phyloP scores from a whole-genome alignment of 305 asterid species.

The Fraxinus sp. region DNA sequence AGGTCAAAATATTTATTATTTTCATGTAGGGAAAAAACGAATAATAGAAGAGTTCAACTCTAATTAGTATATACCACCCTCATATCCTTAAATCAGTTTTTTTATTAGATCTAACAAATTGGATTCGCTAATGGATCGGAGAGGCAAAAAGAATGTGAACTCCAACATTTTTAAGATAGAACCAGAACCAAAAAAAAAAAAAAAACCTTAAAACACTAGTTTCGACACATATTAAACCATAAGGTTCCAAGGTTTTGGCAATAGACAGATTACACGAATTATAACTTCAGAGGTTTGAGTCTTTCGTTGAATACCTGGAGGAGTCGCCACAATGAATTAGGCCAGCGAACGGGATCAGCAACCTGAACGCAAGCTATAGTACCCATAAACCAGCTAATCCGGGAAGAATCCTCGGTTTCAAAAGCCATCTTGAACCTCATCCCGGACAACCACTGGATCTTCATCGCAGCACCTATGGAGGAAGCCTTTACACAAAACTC shows the following conservation, averaged over 20 bases:
- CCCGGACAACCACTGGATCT: constrained; percentile 73
- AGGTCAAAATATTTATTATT: constrained; percentile 1
- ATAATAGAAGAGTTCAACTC: background rate
- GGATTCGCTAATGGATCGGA: background rate
- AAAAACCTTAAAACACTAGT: background rate
- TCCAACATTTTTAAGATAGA: background rate
- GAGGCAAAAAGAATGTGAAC: background rate
- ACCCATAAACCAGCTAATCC: constrained; percentile 91
- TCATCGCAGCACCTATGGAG: constrained; percentile 59
- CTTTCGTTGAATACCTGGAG: constrained; percentile 59
- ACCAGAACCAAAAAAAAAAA: background rate
- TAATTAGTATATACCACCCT: background rate
- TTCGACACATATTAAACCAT: background rate
- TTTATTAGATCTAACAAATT: background rate
- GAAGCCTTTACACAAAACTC: constrained; percentile 84
- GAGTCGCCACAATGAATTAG: constrained; percentile 78
- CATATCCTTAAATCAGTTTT: background rate
- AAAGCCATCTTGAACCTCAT: constrained; percentile 95
- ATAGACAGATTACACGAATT: background rate
- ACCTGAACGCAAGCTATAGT: constrained; percentile 63
- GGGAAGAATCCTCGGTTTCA: constrained; percentile 81
- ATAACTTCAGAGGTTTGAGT: constrained; percentile 4
- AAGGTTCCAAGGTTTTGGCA: background rate
- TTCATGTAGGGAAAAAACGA: background rate
- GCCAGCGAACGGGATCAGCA: constrained; percentile 77